Evolutionary conservation across 75 land plant species (phyloP), one percentile per base, ranked within the genome.

Genomic region (Gnetum montanum): DNA sequence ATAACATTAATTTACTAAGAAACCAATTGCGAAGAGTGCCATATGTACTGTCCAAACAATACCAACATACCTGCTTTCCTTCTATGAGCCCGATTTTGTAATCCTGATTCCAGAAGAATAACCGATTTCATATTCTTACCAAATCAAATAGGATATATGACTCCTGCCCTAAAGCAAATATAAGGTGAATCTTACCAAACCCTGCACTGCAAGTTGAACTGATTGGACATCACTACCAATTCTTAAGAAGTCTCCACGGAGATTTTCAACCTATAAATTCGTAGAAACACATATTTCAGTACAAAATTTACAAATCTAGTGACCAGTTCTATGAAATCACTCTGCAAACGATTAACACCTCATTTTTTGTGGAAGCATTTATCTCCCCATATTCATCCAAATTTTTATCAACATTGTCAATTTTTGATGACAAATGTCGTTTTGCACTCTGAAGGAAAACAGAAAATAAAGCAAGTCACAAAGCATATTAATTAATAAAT

Each of bases 191-290:
- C 48, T 71, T 59, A 82, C 85, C 74, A 82, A 52, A 37, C 37
- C 50, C 46, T 69, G 73, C 24, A 82, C 85, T 23, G 61, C 77
- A 50, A 57, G 40, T 31, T 70, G 85, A 50, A 82, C 74, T 31
- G 74, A 63, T 52, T 64, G 57, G 24, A 82, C 53, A 43, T 82
- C 73, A 10, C 20, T 50, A 25, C 61, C 60, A 25, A 78, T 43
- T 30, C 28, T 12, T 34, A 54, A 49, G 34, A 78, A 6, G 27
- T 67, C 77, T 34, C 66, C 78, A 6, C 64, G 72, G 16, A 82
- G 23, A 26, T 40, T 34, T 22, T 58, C 24, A 12, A 77, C 81
- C 85, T 82, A 30, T 15, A 61, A n/a, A n/a, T n/a, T n/a, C n/a
- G n/a, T n/a, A n/a, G n/a, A n/a, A n/a, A n/a, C n/a, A n/a, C n/a